Percentiles rank a stretch among this genome's conserved stretches.
Conservation (phyloP, 116 monocot species). For the Phalaenopsis hybrid region DNA sequence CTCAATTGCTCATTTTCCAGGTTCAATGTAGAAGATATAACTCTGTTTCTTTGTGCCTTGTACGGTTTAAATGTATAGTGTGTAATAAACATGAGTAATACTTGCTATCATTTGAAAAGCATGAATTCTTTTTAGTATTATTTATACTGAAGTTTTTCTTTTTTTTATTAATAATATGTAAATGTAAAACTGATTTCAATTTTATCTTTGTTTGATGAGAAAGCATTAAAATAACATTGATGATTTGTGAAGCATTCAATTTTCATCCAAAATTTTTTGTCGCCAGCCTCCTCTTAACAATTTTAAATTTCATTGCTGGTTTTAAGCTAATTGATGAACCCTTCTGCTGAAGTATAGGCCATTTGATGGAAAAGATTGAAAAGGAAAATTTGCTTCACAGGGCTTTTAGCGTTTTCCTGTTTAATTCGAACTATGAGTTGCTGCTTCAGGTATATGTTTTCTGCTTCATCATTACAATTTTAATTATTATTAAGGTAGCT, state of each 20-base stretch:
- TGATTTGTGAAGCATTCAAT: background rate
- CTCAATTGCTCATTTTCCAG: background rate
- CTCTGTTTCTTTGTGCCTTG: background rate
- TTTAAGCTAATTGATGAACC: slow-evolving; percentile 5
- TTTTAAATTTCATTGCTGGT: background rate
- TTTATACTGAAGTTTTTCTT: background rate
- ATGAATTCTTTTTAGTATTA: background rate
- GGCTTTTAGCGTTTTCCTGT: slow-evolving; percentile 94
- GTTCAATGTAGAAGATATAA: background rate
- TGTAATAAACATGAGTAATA: background rate
- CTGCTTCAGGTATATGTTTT: slow-evolving; percentile 67
- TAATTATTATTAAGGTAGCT: background rate
- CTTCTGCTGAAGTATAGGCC: slow-evolving; percentile 37
- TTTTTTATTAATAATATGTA: background rate
- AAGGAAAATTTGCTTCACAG: slow-evolving; percentile 83
- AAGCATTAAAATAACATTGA: no score
- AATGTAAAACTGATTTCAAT: background rate
- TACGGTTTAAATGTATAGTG: background rate
- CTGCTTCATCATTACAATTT: background rate
- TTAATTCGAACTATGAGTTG: slow-evolving; percentile 86
- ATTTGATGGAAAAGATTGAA: slow-evolving; percentile 94
- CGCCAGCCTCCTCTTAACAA: background rate
- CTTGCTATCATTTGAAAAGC: background rate
- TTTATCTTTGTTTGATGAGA: background rate
- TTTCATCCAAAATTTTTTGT: background rate